Evolutionary conservation across 1,284 basidiomycete species (phyloP), one percentile per base, ranked within the genome.

Genomic region (Omphalotus olearius): DNA sequence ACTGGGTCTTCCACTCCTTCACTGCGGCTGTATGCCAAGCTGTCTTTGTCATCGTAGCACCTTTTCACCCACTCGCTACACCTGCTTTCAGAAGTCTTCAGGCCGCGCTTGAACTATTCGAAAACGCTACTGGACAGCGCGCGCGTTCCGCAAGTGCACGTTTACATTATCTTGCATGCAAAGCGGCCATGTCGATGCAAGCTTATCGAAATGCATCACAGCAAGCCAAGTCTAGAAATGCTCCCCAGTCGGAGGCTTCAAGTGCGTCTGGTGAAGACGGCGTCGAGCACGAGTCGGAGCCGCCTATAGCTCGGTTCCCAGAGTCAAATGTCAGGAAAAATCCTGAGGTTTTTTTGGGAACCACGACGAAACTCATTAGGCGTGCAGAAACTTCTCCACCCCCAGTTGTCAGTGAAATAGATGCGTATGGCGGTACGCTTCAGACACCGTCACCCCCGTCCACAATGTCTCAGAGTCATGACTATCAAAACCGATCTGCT

Each of bases 11-110:
- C 50, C 61, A 62, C 28, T 48, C 56, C 3, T 61, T 62, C 53
- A 62, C 54, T 25, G 60, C 61, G 1, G 57, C 58, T 30, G 60
- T 62, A 5, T 62, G 61, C 28, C 57, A 56, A 38, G 58, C 61
- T 11, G 60, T 62, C 1, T 54, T 62, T 2, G 59, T 61, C 6
- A 58, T 59, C 14, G 55, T 59, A 9, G 61, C 61, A 16, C 61
- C 61, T 3, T 58, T 58, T 23, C 61, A 62, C 46, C 57, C 57
- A 2, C 53, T 61, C 13, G 55, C 61, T 11, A 49, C 57, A 7
- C 57, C 49, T n/a, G 59, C 61, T 11, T 60, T 58, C 40, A 56
- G 58, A 26, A 60, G 60, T 40, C 51, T 61, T 50, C 56, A 57
- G 38, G 56, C 46, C 18, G 61, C 61, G 1, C 26, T 61, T 11